These are phyloP conservation scores for Nothophoma quercina DNA, from an alignment of 2,329 filamentous ascomycete species.

Conservation along the genomic window DNA sequence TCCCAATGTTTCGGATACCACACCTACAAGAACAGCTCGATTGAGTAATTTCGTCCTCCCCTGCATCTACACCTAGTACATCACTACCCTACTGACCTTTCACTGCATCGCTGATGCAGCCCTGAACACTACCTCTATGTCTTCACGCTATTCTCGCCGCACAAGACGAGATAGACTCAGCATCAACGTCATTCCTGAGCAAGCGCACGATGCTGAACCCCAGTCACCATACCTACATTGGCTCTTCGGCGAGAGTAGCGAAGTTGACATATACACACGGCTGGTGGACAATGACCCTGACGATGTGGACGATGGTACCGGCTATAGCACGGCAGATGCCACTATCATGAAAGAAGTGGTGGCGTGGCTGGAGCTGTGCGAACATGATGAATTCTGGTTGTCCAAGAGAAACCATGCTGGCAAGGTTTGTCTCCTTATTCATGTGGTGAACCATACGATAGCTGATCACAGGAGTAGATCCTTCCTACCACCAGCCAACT, in stretches of 20 bases:
- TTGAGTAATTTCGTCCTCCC: not conserved
- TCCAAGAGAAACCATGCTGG: slow-evolving; percentile 1
- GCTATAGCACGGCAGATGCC: slow-evolving; percentile 15
- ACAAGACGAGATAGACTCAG: slow-evolving; percentile 16
- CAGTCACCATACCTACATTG: slow-evolving; percentile 12
- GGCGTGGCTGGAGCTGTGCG: slow-evolving; percentile 26
- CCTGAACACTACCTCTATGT: not conserved
- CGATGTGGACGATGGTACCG: not conserved
- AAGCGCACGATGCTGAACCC: slow-evolving; percentile 6
- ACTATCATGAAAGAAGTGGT: slow-evolving; percentile 26
- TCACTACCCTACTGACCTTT: not conserved
- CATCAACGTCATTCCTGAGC: slow-evolving; percentile 17
- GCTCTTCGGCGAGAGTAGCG: slow-evolving; percentile 14
- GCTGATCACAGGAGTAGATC: not conserved
- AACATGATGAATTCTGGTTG: slow-evolving; percentile 25
- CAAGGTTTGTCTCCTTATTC: not conserved
- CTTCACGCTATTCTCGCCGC: not conserved
- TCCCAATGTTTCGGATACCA: too few relatives aligned
- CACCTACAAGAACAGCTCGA: not conserved
- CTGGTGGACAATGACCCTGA: not conserved
- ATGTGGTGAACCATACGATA: not conserved
- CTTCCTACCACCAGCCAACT: slow-evolving; percentile 2
- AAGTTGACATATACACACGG: slow-evolving; percentile 1
- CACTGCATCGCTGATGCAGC: not conserved
- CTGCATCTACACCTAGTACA: not conserved